A percentile compares a stretch with the other conserved stretches of the same genome.
Evolutionary conservation across 495 filamentous ascomycete species (phyloP).

Genomic region (Entonaema liquescens): DNA sequence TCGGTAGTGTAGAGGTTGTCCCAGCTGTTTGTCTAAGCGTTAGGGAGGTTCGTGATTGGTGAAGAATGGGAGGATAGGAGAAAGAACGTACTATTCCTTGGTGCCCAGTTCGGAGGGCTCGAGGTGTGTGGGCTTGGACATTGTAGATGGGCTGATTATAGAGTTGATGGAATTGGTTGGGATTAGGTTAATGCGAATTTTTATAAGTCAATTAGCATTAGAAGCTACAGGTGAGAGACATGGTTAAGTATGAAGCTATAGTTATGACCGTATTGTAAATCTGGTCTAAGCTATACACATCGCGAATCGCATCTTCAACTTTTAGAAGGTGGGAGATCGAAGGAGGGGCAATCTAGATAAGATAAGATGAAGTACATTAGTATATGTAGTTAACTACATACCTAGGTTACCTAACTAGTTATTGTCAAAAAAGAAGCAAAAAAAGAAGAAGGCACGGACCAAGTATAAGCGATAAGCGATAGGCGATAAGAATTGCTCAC

Average conservation of each 20-base stretch:
- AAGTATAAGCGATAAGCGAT: slow-evolving; percentile 17
- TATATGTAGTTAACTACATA: not conserved
- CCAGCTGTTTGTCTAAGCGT: slow-evolving; percentile 62
- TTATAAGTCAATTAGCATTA: not conserved
- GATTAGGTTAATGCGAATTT: no score
- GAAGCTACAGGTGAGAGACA: not conserved
- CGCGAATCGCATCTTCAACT: not conserved
- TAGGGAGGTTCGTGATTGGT: not conserved
- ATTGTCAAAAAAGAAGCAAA: not conserved
- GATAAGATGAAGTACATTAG: not conserved
- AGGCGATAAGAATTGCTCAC: slow-evolving; percentile 6
- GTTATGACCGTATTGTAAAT: not conserved
- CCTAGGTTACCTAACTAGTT: not conserved
- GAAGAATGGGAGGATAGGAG: not conserved
- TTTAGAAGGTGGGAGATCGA: slow-evolving; percentile 8
- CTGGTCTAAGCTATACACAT: not conserved
- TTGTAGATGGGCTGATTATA: not conserved
- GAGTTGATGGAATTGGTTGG: no score
- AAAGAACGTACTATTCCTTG: slow-evolving; percentile 71
- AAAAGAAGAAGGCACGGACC: not conserved
- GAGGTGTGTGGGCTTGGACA: slow-evolving; percentile 58
- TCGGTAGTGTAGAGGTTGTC: slow-evolving; percentile 71
- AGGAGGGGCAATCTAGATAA: slow-evolving; percentile 24
- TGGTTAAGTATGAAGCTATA: not conserved
- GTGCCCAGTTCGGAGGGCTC: slow-evolving; percentile 72